Conservation (phyloP, 1,284 basidiomycete genomes). For the Ustilago tritici region DNA sequence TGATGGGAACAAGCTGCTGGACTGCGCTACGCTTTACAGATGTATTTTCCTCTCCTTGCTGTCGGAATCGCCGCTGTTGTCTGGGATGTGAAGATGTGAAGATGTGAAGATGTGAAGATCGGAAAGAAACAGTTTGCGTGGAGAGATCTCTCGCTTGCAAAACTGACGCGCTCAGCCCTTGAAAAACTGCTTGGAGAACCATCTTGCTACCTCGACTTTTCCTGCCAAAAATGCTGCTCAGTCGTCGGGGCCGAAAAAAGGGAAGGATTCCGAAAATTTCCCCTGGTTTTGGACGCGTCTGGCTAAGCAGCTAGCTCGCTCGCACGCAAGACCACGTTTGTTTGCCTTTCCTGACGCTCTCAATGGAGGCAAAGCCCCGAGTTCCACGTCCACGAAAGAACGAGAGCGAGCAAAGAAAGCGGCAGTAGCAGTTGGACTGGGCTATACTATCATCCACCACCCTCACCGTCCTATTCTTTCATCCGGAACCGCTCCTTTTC, state of each 20-base stretch:
- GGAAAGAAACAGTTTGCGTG: neutral
- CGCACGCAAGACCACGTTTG: too few relatives aligned
- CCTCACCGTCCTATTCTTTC: neutral
- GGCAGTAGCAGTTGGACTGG: too few relatives aligned
- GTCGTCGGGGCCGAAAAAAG: neutral
- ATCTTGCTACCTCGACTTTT: constrained; percentile 4
- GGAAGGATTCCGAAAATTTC: constrained; percentile 2
- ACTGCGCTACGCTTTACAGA: too few relatives aligned
- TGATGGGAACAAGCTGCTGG: too few relatives aligned
- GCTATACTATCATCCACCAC: too few relatives aligned
- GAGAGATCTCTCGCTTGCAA: neutral
- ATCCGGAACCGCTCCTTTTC: neutral
- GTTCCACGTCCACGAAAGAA: neutral
- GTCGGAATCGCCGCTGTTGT: too few relatives aligned
- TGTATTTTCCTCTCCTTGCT: too few relatives aligned
- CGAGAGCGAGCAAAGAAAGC: too few relatives aligned
- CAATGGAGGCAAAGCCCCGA: neutral
- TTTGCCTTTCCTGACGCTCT: constrained; percentile 1
- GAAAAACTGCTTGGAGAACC: neutral
- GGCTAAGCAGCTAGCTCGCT: neutral
- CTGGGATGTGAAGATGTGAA: too few relatives aligned
- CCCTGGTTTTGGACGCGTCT: constrained; percentile 7
- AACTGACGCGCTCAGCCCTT: constrained; percentile 4
- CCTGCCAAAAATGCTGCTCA: constrained; percentile 1
- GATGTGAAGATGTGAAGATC: neutral